Evolutionary conservation across 2,329 filamentous ascomycete species (phyloP).

Genomic region (Neonectria punicea): DNA sequence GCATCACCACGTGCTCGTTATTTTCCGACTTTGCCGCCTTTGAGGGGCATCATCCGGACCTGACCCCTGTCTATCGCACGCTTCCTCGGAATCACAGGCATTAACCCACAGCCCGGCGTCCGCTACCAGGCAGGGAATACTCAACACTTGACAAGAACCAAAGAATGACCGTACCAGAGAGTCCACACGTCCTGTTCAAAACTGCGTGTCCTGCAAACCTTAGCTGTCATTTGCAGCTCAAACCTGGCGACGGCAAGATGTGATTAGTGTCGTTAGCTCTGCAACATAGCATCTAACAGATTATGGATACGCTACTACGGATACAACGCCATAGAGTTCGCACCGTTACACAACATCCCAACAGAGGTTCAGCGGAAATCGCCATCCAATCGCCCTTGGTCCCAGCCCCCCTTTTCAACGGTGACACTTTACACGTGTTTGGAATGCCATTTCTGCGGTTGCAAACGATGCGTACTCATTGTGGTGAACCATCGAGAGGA

Average conservation of each 20-base stretch:
- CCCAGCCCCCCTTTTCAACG: neutral
- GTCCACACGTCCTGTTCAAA: slow-evolving; percentile 28
- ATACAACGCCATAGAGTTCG: slow-evolving; percentile 14
- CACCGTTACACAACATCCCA: slow-evolving; percentile 22
- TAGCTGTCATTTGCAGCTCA: slow-evolving; percentile 30
- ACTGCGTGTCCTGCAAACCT: slow-evolving; percentile 29
- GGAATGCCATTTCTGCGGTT: neutral
- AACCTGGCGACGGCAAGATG: neutral
- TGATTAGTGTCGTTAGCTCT: slow-evolving; percentile 1
- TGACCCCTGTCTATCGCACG: slow-evolving; percentile 21
- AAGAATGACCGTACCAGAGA: slow-evolving; percentile 20
- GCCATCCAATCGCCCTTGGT: slow-evolving; percentile 20
- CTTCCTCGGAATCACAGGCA: slow-evolving; percentile 33
- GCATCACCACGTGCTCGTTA: slow-evolving; percentile 5
- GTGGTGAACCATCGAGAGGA: slow-evolving; percentile 1
- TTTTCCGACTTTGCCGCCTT: slow-evolving; percentile 7
- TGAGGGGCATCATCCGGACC: slow-evolving; percentile 8
- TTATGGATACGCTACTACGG: slow-evolving; percentile 5
- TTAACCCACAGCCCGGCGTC: slow-evolving; percentile 17
- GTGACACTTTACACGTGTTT: slow-evolving; percentile 1
- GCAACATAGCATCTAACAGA: slow-evolving; percentile 2
- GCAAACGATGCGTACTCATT: neutral
- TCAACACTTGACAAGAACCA: slow-evolving; percentile 11
- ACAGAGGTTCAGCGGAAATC: slow-evolving; percentile 5
- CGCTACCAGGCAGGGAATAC: slow-evolving; percentile 28